Percentiles rank a stretch among this genome's conserved stretches.
phyloP scores from a whole-genome alignment of 1,284 basidiomycete genomes.

The Macrocybe sp. region DNA sequence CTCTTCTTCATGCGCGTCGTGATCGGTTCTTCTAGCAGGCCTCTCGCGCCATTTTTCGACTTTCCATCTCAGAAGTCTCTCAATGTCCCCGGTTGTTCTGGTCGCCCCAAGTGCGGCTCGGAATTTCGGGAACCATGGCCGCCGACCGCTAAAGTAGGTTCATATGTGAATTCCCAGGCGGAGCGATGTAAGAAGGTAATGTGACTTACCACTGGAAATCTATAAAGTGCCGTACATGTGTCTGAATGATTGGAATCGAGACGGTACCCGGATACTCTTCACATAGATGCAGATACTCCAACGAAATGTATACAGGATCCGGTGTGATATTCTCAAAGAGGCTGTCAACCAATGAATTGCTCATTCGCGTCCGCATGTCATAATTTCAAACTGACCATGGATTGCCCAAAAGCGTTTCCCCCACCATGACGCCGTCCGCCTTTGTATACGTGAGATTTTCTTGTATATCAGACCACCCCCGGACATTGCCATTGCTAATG shows the following conservation, averaged over 20 bases:
- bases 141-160: slow-evolving; percentile 33
- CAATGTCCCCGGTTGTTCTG: slow-evolving; percentile 40
- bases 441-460: slow-evolving; percentile 49
- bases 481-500: slow-evolving; percentile 76
- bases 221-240: slow-evolving; percentile 58
- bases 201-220: slow-evolving; percentile 55
- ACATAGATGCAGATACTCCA: slow-evolving; percentile 61
- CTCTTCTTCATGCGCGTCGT: slow-evolving; percentile 4
- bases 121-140: slow-evolving; percentile 55
- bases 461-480: slow-evolving; percentile 48
- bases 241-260: slow-evolving; percentile 42
- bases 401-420: slow-evolving; percentile 65
- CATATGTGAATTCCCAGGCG: slow-evolving; percentile 11
- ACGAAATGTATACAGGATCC: slow-evolving; percentile 56
- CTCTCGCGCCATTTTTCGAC: slow-evolving; percentile 50
- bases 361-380: neutral
- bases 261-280: slow-evolving; percentile 41
- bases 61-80: slow-evolving; percentile 35
- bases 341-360: slow-evolving; percentile 22
- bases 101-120: slow-evolving; percentile 38
- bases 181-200: slow-evolving; percentile 7
- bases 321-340: slow-evolving; percentile 47
- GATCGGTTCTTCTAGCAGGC: slow-evolving; percentile 18
- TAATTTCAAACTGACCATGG: slow-evolving; percentile 45
- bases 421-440: slow-evolving; percentile 77